phyloP scores from a whole-genome alignment of 1,284 basidiomycete genomes.

The Leccinum griseonigrum region DNA sequence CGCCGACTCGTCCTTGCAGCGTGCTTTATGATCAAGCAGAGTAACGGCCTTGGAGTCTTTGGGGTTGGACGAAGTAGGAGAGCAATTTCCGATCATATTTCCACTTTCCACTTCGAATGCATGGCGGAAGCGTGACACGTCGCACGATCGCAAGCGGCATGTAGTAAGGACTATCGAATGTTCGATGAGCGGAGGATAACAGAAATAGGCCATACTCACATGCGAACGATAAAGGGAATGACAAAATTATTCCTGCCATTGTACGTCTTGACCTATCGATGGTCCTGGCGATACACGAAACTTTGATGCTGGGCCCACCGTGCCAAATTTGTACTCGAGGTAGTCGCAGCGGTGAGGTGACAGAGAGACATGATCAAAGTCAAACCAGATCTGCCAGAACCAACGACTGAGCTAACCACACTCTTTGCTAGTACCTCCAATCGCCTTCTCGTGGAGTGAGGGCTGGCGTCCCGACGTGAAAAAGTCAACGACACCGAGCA shows the following conservation, averaged over 20 bases:
- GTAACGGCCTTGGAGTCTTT: slow-evolving; percentile 35
- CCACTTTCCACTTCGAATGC: slow-evolving; percentile 74
- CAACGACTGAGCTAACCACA: slow-evolving; percentile 73
- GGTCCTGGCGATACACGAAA: not conserved
- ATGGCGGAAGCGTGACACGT: slow-evolving; percentile 58
- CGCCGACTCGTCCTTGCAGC: slow-evolving; percentile 24
- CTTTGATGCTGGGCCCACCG: slow-evolving; percentile 35
- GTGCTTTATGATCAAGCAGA: slow-evolving; percentile 41
- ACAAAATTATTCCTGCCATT: slow-evolving; percentile 77
- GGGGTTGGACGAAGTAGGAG: slow-evolving; percentile 39
- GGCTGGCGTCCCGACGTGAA: slow-evolving; percentile 68
- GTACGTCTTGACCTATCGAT: slow-evolving; percentile 54
- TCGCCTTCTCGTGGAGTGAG: slow-evolving; percentile 60
- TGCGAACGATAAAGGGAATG: slow-evolving; percentile 66
- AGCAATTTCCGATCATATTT: slow-evolving; percentile 57
- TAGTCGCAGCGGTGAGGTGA: slow-evolving; percentile 72
- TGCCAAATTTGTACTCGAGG: slow-evolving; percentile 81
- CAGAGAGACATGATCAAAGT: slow-evolving; percentile 74
- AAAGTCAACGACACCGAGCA: slow-evolving; percentile 78
- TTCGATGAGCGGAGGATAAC: slow-evolving; percentile 1
- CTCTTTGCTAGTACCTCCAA: slow-evolving; percentile 68
- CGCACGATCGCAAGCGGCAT: slow-evolving; percentile 68
- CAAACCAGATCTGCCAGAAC: slow-evolving; percentile 86
- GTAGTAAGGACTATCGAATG: slow-evolving; percentile 56
- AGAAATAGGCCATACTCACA: slow-evolving; percentile 36